Base-by-base conservation (phyloP, 331 rosid species). In the Dryas integrifolia region DNA sequence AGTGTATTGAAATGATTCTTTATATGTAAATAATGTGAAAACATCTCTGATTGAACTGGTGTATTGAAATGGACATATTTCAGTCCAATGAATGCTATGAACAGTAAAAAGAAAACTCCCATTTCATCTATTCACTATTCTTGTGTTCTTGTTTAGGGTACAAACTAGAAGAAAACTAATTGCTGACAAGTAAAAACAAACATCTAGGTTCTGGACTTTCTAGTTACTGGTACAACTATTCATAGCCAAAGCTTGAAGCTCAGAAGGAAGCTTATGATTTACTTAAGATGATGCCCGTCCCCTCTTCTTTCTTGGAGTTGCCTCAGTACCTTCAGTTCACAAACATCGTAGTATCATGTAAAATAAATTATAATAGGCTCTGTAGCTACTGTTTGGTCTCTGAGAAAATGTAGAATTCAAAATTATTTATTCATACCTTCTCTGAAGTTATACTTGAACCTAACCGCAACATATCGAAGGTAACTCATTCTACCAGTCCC, bases 401-500 rank as follows among this genome's bases (percentile, higher is more conserved):
- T 30, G 35, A 30, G 35, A 30, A 26, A 16, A n/a, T 18, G 5
- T 16, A n/a, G 10, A n/a, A 53, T 7, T 53, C 11, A 6, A 55
- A 15, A 15, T 50, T 41, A 35, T 12, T 13, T 9, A 30, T 6
- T 21, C 2, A 44, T 48, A 67, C 70, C 75, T 40, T 76, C 30
- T 52, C 75, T 77, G 50, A 60, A 77, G 30, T 61, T 61, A 59
- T 4, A 21, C 72, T 50, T 77, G 76, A 62, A 62, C 10, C 72
- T 7, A 52, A 61, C 65, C 2, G 66, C 15, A 9, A 82, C 65
- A 30, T 78, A 55, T 47, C 75, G 75, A 50, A 82, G 44, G 15
- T 65, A 44, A 60, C 82, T 78, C 80, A 74, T 69, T 41, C 80
- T 67, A 6, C 77, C 78, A 8, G 82, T 77, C 10, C 74, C 85